phyloP scores from a whole-genome alignment of 1,284 basidiomycete species.

The Gymnopus androsaceus region DNA sequence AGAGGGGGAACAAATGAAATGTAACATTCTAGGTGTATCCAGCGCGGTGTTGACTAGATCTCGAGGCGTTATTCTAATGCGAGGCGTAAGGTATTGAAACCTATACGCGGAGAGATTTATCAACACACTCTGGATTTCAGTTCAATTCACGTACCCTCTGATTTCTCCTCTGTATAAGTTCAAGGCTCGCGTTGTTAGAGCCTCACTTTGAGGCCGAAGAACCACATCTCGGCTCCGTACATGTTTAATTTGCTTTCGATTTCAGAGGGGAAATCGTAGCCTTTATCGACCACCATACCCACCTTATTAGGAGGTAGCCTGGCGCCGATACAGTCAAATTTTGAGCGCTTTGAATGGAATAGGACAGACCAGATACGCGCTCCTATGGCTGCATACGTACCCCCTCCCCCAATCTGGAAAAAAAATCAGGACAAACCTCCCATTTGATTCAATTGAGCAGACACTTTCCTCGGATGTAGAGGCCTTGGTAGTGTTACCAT shows the following conservation, averaged over 20 bases:
- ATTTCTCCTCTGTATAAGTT: slow-evolving; percentile 78
- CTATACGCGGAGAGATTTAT: slow-evolving; percentile 36
- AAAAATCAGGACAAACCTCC: slow-evolving; percentile 14
- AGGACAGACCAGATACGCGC: slow-evolving; percentile 73
- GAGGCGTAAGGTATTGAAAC: slow-evolving; percentile 81
- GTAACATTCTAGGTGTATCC: slow-evolving; percentile 61
- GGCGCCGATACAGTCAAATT: slow-evolving; percentile 2
- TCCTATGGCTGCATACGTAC: slow-evolving; percentile 78
- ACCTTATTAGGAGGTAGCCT: slow-evolving; percentile 67
- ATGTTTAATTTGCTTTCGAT: slow-evolving; percentile 59
- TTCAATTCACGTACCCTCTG: slow-evolving; percentile 53
- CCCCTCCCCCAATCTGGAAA: slow-evolving; percentile 85
- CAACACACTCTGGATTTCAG: slow-evolving; percentile 1
- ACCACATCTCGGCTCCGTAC: slow-evolving; percentile 81
- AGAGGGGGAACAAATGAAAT: slow-evolving; percentile 84
- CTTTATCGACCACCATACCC: slow-evolving; percentile 85
- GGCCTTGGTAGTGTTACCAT: slow-evolving; percentile 48
- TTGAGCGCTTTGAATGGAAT: neutral
- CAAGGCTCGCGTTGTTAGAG: slow-evolving; percentile 71
- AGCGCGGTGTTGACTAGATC: slow-evolving; percentile 65
- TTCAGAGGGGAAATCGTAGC: slow-evolving; percentile 71
- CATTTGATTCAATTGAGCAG: slow-evolving; percentile 10
- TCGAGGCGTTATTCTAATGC: slow-evolving; percentile 68
- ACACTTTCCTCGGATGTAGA: slow-evolving; percentile 53
- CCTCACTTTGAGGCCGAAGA: slow-evolving; percentile 64